Evolutionary conservation across 352 stramenopile genomes (phyloP).

Genomic region (Globisporangium heterothallicum): DNA sequence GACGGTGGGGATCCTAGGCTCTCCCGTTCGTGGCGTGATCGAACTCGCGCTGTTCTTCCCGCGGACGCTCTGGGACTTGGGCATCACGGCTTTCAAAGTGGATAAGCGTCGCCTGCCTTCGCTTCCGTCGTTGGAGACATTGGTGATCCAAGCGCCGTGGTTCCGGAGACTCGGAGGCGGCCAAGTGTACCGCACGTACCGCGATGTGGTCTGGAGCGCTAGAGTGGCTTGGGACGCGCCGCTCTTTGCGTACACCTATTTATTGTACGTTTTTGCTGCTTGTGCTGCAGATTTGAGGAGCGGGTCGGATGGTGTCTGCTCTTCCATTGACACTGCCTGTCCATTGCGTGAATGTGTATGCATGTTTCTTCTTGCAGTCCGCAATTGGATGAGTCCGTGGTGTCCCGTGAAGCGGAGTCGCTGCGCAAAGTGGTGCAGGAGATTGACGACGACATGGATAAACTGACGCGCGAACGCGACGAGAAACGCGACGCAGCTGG

Average conservation of each 20-base stretch:
- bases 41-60: constrained; percentile 52
- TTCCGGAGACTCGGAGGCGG: constrained; percentile 62
- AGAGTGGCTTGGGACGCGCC: constrained; percentile 66
- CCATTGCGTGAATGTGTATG: not conserved
- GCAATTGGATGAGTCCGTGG: constrained; percentile 45
- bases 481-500: constrained; percentile 31
- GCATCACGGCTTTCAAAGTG: constrained; percentile 38
- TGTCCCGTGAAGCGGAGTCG: constrained; percentile 55
- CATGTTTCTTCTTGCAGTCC: constrained; percentile 30
- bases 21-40: constrained; percentile 40
- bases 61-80: constrained; percentile 33
- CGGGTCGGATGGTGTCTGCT: too few relatives aligned
- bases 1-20: constrained; percentile 45
- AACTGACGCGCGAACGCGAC: constrained; percentile 44
- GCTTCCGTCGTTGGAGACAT: constrained; percentile 11
- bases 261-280: constrained; percentile 63
- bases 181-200: constrained; percentile 44
- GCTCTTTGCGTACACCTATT: constrained; percentile 60
- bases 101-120: constrained; percentile 21
- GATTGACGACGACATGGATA: constrained; percentile 58
- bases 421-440: constrained; percentile 58
- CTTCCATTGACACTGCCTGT: too few relatives aligned
- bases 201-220: constrained; percentile 32
- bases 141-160: constrained; percentile 26
- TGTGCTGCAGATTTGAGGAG: too few relatives aligned